Evolutionary conservation across 2,329 filamentous ascomycete genomes (phyloP).

Genomic region (Ophiocordyceps unilateralis): DNA sequence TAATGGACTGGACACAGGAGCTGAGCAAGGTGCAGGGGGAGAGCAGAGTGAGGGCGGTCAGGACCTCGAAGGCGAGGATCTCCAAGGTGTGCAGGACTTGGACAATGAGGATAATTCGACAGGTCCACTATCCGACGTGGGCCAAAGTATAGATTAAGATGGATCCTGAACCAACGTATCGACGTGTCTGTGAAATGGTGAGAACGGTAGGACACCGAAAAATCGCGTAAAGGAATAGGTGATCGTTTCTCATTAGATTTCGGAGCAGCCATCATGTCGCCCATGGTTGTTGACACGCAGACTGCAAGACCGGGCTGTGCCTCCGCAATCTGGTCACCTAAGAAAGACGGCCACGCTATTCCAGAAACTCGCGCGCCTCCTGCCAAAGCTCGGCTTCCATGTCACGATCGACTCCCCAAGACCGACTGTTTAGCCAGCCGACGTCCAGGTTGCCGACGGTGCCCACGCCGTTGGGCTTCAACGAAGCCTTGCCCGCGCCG

Average conservation of each 20-base stretch:
- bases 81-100: no score
- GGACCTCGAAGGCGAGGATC: no score
- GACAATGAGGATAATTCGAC: neutral
- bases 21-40: neutral
- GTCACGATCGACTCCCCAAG: constrained; percentile 62
- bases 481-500: constrained; percentile 21
- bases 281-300: no score
- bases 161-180: no score
- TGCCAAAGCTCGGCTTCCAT: constrained; percentile 71
- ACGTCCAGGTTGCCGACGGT: constrained; percentile 54
- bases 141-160: neutral
- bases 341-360: constrained; percentile 11
- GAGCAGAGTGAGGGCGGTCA: no score
- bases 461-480: constrained; percentile 37
- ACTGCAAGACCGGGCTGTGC: no score
- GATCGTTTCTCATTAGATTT: no score
- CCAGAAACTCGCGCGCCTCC: constrained; percentile 19
- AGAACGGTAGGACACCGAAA: no score
- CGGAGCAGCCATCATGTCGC: no score
- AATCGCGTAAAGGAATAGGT: no score
- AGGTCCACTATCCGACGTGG: neutral
- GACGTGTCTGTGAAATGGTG: no score
- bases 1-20: neutral
- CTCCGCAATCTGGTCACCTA: neutral
- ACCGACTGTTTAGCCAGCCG: constrained; percentile 76